Evolutionary conservation across 805 yeast species (phyloP), one percentile per base, ranked within the genome.

Genomic region (Blastobotrys muscicola): DNA sequence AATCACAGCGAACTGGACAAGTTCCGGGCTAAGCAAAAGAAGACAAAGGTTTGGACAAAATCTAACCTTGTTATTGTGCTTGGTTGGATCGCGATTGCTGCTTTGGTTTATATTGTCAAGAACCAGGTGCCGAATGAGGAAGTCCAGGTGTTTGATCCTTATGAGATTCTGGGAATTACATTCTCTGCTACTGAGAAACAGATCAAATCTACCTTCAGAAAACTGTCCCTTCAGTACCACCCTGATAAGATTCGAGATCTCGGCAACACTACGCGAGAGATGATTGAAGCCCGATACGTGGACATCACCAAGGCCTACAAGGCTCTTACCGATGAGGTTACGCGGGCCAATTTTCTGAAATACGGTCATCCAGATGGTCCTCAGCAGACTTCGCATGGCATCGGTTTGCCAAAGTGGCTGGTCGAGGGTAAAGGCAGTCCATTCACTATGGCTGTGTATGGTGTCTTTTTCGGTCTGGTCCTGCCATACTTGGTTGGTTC

Each of bases 321-420:
- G 64, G 85, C 98, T 2, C 74, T 92, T 50, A 94, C 98, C 10
- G 97, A 92, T 64, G 96, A 85, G 53, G 73, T 70, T 8, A 78
- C 85, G 2, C 82, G 78, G 55, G 85, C 84, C 53, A 92, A 92
- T 60, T 87, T 75, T 61, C 68, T 81, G 55, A 80, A 76, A 54
- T 92, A 82, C 57, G 99, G 99, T 40, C 95, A 94, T 60, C 99
- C 99, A 3, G 99, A 92, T 67, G 98, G 98, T 36, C 95, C 94
- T 35, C 95, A 85, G 63, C 85, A 85, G 23, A 72, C 82, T 13
- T 68, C 82, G 14, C 96, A 86, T 60, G 98, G 98, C 49, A 87
- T 92, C 62, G 99, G 97, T 0, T 67, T 92, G 51, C 99, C 99
- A 29, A 80, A 82, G 59, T 86, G 85, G 65, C 71, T 92, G 48